Evolutionary conservation across 352 stramenopile species (phyloP).

Genomic region (Phytophthora niederhauseri): DNA sequence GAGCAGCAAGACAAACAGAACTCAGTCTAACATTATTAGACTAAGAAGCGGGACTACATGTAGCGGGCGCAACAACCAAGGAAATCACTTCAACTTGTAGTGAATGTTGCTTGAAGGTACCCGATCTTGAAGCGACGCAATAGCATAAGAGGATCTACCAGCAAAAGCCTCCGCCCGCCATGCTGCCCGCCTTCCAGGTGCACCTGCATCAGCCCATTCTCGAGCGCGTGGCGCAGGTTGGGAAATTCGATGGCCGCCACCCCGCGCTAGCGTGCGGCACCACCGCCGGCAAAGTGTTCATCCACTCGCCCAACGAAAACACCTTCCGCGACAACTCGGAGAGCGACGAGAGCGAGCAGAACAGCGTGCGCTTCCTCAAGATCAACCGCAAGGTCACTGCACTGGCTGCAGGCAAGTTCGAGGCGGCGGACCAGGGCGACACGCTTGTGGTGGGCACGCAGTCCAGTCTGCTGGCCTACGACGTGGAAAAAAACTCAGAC

Average conservation of each 20-base stretch:
- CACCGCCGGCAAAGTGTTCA: slow-evolving; percentile 91
- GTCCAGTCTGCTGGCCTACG: slow-evolving; percentile 91
- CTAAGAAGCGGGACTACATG: too few species aligned
- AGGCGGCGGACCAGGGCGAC: slow-evolving; percentile 61
- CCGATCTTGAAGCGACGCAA: slow-evolving; percentile 38
- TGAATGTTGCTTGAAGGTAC: slow-evolving; percentile 33
- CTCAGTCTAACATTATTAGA: too few species aligned
- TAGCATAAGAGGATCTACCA: not conserved
- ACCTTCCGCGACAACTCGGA: slow-evolving; percentile 53
- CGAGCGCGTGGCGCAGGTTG: slow-evolving; percentile 71
- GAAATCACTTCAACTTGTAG: not conserved
- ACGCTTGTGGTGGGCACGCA: slow-evolving; percentile 90
- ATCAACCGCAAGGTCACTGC: slow-evolving; percentile 91
- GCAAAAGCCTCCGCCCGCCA: slow-evolving; percentile 18
- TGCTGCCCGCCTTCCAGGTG: slow-evolving; percentile 84
- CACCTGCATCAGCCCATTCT: slow-evolving; percentile 84
- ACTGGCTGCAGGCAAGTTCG: slow-evolving; percentile 75
- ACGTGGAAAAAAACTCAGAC: slow-evolving; percentile 94
- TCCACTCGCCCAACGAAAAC: slow-evolving; percentile 89
- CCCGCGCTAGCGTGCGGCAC: slow-evolving; percentile 84
- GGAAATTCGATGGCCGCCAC: slow-evolving; percentile 84
- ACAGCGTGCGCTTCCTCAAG: slow-evolving; percentile 90
- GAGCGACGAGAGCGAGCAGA: slow-evolving; percentile 36
- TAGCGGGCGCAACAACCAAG: too few species aligned
- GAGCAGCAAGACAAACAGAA: too few species aligned